Base-by-base conservation (phyloP, 768 basidiomycete species). In the Steccherinum ochraceum region DNA sequence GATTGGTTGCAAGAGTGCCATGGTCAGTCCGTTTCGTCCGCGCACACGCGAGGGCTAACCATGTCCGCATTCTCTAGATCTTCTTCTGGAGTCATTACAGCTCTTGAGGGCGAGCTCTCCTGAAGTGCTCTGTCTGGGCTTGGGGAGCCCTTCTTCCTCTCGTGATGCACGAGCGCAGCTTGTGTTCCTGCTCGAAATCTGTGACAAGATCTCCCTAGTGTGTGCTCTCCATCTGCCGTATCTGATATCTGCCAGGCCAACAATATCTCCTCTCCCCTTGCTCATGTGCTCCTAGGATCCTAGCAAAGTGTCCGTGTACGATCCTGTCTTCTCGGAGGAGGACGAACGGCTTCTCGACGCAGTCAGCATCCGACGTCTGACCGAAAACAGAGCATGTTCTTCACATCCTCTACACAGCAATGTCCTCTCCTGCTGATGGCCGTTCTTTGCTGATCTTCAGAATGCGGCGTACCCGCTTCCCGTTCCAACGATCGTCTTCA, bases 271-370 rank as follows among this genome's bases (percentile, higher is more conserved):
- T n/a, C n/a, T 48, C 51, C 46, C 13, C 54, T 46, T 51, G 51
- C 54, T 49, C 52, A 43, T 50, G 46, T 47, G 25, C 55, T 53
- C 48, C 53, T 59, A 87, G 86, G 73, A 70, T 56, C 69, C 62
- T 57, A 62, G 63, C 40, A 64, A 67, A 16, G 72, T 86, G 46
- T 75, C 73, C 55, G 53, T 82, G 35, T 88, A 79, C 66, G 87
- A 90, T 71, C 87, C 87, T 53, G 77, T 83, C n/a, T 86, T 89
- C 66, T 75, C 83, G 61, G 72, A 71, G 18, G 75, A 78, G 58
- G 87, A 89, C 59, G 52, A 56, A 39, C 58, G 62, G n/a, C 69
- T 84, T 35, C 73, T 89, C 48, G 61, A 60, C 43, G 57, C 56
- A 48, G 62, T 69, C 54, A 65, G 66, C 10, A 63, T 76, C 60